Percentiles rank a stretch among this genome's conserved stretches.
These are phyloP conservation scores for Penstemon davidsonii DNA, from an alignment of 257 asterid genomes.

Conservation along the genomic window DNA sequence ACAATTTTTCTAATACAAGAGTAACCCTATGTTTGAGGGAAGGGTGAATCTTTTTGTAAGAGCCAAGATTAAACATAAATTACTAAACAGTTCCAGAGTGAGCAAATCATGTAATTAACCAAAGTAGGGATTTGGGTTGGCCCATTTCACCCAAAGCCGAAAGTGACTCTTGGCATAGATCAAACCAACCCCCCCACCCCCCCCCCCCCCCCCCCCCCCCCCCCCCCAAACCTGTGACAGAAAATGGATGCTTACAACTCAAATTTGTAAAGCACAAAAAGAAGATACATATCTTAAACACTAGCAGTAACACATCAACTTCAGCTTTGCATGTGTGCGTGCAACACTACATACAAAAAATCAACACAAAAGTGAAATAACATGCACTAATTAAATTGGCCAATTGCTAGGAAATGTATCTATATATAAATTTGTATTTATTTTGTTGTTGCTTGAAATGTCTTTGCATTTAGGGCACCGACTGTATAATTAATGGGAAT, in stretches of 20 bases:
- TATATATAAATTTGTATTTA: neutral
- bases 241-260: constrained; percentile 49
- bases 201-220: neutral
- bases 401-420: too few relatives aligned
- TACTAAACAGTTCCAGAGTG: too few relatives aligned
- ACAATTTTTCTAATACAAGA: too few relatives aligned
- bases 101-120: constrained; percentile 30
- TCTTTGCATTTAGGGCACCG: constrained; percentile 20
- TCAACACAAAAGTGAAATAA: constrained; percentile 28
- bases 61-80: too few relatives aligned
- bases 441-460: constrained; percentile 1
- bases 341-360: constrained; percentile 36
- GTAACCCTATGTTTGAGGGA: too few relatives aligned
- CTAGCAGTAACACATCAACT: constrained; percentile 47
- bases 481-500: constrained; percentile 13
- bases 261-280: constrained; percentile 21
- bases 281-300: constrained; percentile 17
- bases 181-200: neutral
- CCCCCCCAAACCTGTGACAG: constrained; percentile 13
- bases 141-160: constrained; percentile 35
- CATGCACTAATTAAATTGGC: too few relatives aligned
- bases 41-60: too few relatives aligned
- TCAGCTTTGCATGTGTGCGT: constrained; percentile 48
- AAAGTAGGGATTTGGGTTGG: constrained; percentile 31
- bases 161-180: constrained; percentile 41